phyloP scores from a whole-genome alignment of 352 stramenopile species.

The Phytophthora sojae region DNA sequence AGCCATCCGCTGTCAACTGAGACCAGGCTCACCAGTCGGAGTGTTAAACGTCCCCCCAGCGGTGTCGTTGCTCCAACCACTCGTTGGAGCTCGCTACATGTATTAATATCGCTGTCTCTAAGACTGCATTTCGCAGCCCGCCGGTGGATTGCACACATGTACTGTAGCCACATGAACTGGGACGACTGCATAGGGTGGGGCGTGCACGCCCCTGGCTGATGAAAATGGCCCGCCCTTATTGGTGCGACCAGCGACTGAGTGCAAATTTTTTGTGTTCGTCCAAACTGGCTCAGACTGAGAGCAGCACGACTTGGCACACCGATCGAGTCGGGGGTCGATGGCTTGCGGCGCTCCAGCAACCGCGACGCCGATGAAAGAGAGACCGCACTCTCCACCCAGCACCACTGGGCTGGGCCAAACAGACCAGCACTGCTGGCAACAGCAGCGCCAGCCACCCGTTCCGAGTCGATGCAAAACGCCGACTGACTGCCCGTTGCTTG shows the following conservation, averaged over 20 bases:
- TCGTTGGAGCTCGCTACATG: too few species aligned
- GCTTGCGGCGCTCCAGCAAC: not conserved
- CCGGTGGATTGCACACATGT: too few species aligned
- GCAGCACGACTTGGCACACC: not conserved
- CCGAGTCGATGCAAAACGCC: not conserved
- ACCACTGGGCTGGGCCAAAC: too few species aligned
- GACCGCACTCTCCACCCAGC: not conserved
- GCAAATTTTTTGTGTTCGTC: slow-evolving; percentile 30
- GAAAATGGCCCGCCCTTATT: slow-evolving; percentile 20
- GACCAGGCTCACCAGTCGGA: not conserved
- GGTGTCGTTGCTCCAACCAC: too few species aligned
- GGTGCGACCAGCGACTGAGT: slow-evolving; percentile 1
- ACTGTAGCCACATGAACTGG: not conserved
- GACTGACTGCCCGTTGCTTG: slow-evolving; percentile 1
- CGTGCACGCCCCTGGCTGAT: too few species aligned
- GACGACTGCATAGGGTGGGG: not conserved
- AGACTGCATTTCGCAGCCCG: too few species aligned
- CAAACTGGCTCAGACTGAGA: slow-evolving; percentile 5
- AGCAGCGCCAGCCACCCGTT: not conserved
- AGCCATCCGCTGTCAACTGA: not conserved
- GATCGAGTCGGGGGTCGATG: not conserved
- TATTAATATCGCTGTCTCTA: too few species aligned
- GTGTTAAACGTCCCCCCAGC: not conserved
- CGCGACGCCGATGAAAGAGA: not conserved
- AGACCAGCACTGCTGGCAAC: too few species aligned